Evolutionary conservation across 495 filamentous ascomycete genomes (phyloP).

Genomic region (Pseudotulostoma volvatum): DNA sequence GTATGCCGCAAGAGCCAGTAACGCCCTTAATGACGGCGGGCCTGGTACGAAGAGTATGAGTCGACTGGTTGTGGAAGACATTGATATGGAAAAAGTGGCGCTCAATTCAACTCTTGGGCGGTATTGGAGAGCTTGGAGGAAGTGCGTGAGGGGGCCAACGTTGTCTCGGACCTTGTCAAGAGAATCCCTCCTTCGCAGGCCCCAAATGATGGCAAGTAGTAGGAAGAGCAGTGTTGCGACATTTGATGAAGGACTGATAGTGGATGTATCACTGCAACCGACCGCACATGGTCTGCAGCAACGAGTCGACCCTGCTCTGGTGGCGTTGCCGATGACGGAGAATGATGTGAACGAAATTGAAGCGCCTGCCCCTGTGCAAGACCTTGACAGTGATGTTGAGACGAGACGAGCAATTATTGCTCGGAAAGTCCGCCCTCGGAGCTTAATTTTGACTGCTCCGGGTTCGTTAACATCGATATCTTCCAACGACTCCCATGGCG

Average conservation of each 20-base stretch:
- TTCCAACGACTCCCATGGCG: conserved; percentile 20
- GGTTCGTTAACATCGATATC: conserved; percentile 18
- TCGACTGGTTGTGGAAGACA: conserved; percentile 67
- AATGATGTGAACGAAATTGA: conserved; percentile 64
- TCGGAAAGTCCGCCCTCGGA: conserved; percentile 43
- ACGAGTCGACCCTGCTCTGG: conserved; percentile 30
- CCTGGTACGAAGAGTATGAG: conserved; percentile 23
- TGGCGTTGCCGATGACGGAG: conserved; percentile 48
- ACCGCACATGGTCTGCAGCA: background rate
- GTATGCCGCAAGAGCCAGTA: conserved; percentile 20
- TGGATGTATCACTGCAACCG: background rate
- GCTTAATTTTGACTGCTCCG: conserved; percentile 35
- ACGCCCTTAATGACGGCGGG: conserved; percentile 10
- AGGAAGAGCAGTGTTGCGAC: conserved; percentile 25
- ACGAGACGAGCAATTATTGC: conserved; percentile 27
- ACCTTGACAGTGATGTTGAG: conserved; percentile 42
- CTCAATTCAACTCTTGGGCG: conserved; percentile 74
- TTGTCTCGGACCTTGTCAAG: conserved; percentile 24
- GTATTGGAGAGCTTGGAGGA: conserved; percentile 92
- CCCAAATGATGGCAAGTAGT: conserved; percentile 15
- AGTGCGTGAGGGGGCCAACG: conserved; percentile 39
- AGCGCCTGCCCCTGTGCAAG: conserved; percentile 41
- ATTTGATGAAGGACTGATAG: conserved; percentile 17
- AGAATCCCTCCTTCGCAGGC: conserved; percentile 29
- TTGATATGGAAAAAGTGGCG: conserved; percentile 85